Percentiles rank a stretch among this genome's conserved stretches.
Conservation (phyloP, 1,284 basidiomycete genomes). For the Boletus holoroseus region DNA sequence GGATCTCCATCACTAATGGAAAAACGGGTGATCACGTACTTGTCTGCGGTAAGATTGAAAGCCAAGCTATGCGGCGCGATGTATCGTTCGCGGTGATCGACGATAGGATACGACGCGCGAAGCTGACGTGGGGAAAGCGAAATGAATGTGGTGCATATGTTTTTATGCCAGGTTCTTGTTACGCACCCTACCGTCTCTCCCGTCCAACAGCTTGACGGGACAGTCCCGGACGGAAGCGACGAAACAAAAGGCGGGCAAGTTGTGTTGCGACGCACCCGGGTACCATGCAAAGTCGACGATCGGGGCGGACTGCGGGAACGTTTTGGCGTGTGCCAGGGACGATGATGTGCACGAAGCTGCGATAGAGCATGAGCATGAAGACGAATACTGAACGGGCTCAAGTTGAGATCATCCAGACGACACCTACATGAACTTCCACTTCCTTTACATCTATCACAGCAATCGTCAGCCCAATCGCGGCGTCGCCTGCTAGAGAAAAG, state of each 20-base stretch:
- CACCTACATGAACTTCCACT: constrained; percentile 12
- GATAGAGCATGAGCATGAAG: not conserved
- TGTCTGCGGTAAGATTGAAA: constrained; percentile 66
- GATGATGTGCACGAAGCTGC: not conserved
- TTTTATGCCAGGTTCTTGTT: not conserved
- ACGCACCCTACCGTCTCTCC: constrained; percentile 66
- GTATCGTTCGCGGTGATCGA: constrained; percentile 86
- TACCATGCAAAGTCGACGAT: constrained; percentile 80
- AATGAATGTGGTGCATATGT: not conserved
- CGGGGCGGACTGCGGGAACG: constrained; percentile 55
- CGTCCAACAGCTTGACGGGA: constrained; percentile 79
- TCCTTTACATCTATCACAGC: not conserved
- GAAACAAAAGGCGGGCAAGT: constrained; percentile 73
- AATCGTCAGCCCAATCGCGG: not conserved
- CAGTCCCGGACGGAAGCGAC: constrained; percentile 74
- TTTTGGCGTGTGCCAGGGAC: constrained; percentile 12
- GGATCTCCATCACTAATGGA: not conserved
- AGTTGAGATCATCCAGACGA: not conserved
- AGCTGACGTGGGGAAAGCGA: constrained; percentile 3
- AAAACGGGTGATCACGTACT: constrained; percentile 40
- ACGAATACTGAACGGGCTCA: not conserved
- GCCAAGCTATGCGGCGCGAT: constrained; percentile 79
- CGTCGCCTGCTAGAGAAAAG: not conserved
- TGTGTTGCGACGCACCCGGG: constrained; percentile 56
- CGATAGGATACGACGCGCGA: constrained; percentile 83